Evolutionary conservation across 83 land plant species (phyloP).

Genomic region (Isoetes engelmannii): DNA sequence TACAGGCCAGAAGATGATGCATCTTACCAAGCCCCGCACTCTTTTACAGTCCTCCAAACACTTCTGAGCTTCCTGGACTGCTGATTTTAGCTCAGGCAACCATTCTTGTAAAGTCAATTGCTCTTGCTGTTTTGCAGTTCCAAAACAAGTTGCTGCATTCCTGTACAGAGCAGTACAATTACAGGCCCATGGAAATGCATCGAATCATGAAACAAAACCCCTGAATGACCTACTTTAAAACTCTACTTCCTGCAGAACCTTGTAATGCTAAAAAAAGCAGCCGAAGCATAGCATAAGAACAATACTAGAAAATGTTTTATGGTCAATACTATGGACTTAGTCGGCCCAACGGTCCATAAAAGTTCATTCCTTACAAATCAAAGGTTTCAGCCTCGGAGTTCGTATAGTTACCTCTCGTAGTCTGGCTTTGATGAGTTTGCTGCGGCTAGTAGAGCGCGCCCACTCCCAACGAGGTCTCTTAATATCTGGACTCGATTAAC

Average conservation of each 20-base stretch:
- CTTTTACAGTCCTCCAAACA: conserved; percentile 79
- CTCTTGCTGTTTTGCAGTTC: conserved; percentile 68
- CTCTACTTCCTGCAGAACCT: no score
- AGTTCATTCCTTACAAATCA: background rate
- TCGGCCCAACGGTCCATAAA: no score
- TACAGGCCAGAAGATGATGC: background rate
- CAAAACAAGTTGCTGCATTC: conserved; percentile 58
- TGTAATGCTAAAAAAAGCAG: no score
- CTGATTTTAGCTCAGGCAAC: conserved; percentile 74
- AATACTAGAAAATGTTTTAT: no score
- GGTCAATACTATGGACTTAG: no score
- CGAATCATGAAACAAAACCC: no score
- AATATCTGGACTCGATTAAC: conserved; percentile 69
- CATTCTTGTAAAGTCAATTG: conserved; percentile 68
- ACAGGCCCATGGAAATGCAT: no score
- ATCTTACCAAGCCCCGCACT: conserved; percentile 86
- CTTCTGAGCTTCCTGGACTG: conserved; percentile 72
- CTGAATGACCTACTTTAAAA: no score
- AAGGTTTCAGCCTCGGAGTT: background rate
- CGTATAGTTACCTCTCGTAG: conserved; percentile 65
- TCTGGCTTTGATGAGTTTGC: conserved; percentile 75
- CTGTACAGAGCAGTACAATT: conserved; percentile 25
- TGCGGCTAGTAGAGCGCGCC: conserved; percentile 58
- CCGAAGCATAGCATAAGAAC: no score
- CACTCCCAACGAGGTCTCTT: conserved; percentile 71